A percentile compares a stretch with the other conserved stretches of the same genome.
Evolutionary conservation across 2,329 filamentous ascomycete genomes (phyloP).

Genomic region (Ophiostoma populinum): DNA sequence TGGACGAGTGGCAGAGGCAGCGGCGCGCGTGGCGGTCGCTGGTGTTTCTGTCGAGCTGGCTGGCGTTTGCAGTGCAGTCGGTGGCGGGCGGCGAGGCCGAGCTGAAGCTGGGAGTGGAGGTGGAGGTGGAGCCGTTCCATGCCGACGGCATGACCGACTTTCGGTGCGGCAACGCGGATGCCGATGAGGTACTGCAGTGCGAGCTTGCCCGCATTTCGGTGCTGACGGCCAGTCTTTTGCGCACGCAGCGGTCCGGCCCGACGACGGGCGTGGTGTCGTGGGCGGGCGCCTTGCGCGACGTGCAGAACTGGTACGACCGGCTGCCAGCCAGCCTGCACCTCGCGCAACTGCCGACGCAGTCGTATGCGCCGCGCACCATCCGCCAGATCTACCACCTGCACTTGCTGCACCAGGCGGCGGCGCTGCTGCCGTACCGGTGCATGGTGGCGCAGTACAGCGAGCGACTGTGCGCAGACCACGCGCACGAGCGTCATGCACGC

Average conservation of each 20-base stretch:
- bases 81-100: constrained; percentile 14
- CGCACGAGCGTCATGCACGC: neutral
- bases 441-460: constrained; percentile 15
- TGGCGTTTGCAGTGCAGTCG: constrained; percentile 17
- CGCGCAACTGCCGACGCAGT: neutral
- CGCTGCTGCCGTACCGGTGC: constrained; percentile 18
- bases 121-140: too few relatives aligned
- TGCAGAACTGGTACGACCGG: constrained; percentile 16
- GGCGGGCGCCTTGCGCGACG: constrained; percentile 15
- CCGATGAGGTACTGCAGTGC: too few relatives aligned
- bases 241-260: constrained; percentile 15
- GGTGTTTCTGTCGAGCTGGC: constrained; percentile 18
- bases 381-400: constrained; percentile 17
- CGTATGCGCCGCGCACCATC: constrained; percentile 9
- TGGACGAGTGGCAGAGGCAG: constrained; percentile 12
- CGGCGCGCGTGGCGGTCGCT: constrained; percentile 16
- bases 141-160: too few relatives aligned
- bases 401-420: constrained; percentile 17
- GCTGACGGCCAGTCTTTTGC: constrained; percentile 16
- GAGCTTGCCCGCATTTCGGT: constrained; percentile 17
- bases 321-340: constrained; percentile 15
- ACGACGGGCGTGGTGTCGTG: constrained; percentile 14
- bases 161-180: too few relatives aligned
- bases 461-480: neutral
- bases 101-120: constrained; percentile 10